Evolutionary conservation across 345 rosid genomes (phyloP), one percentile per base, ranked within the genome.

Genomic region (Conringia planisiliqua): DNA sequence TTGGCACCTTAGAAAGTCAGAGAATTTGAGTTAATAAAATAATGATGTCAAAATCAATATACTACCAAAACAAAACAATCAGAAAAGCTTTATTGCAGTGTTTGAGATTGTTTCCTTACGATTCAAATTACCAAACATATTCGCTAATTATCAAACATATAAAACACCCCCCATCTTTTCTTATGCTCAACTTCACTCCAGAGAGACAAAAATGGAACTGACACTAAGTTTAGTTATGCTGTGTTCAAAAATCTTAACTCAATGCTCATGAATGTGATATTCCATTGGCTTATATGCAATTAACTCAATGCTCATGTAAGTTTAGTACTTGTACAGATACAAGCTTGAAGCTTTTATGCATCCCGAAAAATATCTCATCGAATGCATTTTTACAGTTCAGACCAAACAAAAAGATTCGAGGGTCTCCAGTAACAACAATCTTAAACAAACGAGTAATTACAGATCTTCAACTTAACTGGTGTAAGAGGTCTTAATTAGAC

Each of bases 1-100:
- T 18, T 88, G 80, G 68, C 98, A 93, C 90, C 98, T 93, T 32
- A 39, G 7, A 26, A 73, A 66, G 68, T 26, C 20, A 27, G 17
- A 38, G 10, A 26, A 18, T 2, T 9, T 13, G 14, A 56, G 5
- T 46, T 17, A 13, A 66, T 3, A 58, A 50, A 44, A 17, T 1
- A 48, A 14, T 3, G 27, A 26, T 55, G n/a, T 16, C 59, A 57
- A 57, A 33, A 32, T 36, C 54, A 58, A 46, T 26, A 42, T 16
- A 30, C 54, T 12, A 8, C 22, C 26, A 33, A 33, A 70, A 4
- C 11, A 59, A 43, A 16, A 42, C 40, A 48, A 36, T 12, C 5
- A 29, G 20, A 57, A 56, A 16, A 50, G 14, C 58, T 10, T 10
- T 24, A 0, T 2, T 17, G 1, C 9, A 27, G 18, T 70, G 32